These are phyloP conservation scores for Diplocarpon rosae DNA, from an alignment of 2,329 filamentous ascomycete species.

Conservation along the genomic window DNA sequence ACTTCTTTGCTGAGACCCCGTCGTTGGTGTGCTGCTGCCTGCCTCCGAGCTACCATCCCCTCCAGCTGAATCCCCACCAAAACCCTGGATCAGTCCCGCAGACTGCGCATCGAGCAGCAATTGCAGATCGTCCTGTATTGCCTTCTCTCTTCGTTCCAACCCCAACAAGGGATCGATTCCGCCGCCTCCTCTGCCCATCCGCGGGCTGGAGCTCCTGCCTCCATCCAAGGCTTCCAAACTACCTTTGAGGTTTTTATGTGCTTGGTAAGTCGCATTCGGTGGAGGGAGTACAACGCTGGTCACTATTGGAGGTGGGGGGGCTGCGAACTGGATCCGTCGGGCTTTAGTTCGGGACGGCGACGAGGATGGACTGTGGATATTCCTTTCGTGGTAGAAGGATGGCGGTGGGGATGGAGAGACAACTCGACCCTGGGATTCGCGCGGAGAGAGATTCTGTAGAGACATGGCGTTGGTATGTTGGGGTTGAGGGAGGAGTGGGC, in stretches of 20 bases:
- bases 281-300: conserved; percentile 12
- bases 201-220: conserved; percentile 5
- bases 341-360: conserved; percentile 11
- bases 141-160: conserved; percentile 37
- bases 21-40: conserved; percentile 25
- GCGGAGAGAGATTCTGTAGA: conserved; percentile 19
- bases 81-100: conserved; percentile 31
- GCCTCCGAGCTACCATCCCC: conserved; percentile 30
- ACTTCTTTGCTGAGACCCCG: conserved; percentile 8
- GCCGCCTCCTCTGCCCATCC: conserved; percentile 10
- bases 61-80: conserved; percentile 19
- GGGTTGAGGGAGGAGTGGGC: conserved; percentile 15
- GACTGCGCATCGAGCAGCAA: conserved; percentile 47
- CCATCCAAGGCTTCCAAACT: neutral
- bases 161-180: conserved; percentile 27
- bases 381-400: conserved; percentile 20
- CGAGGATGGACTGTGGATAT: conserved; percentile 7
- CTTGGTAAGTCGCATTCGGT: neutral
- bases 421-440: conserved; percentile 5
- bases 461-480: conserved; percentile 14
- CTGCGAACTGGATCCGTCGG: conserved; percentile 22
- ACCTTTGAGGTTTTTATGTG: neutral
- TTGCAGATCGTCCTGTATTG: conserved; percentile 47
- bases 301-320: conserved; percentile 24
- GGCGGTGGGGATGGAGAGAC: conserved; percentile 19